A percentile compares a stretch with the other conserved stretches of the same genome.
phyloP scores from a whole-genome alignment of 805 yeast species.

The Candida sonorensis region DNA sequence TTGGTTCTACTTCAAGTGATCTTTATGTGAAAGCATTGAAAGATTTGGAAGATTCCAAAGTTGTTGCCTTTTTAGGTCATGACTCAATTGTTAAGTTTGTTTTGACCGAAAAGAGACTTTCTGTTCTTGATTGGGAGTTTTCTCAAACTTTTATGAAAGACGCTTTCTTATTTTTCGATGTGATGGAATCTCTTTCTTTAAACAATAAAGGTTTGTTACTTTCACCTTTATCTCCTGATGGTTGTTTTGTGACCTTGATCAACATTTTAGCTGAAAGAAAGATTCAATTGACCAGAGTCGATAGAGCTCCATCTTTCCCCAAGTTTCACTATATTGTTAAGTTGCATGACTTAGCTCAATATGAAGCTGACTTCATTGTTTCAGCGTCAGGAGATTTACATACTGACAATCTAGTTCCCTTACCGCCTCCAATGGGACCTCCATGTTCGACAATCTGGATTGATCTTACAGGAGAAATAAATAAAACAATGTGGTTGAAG shows the following conservation, averaged over 20 bases:
- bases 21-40: conserved; percentile 43
- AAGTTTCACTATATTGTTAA: conserved; percentile 75
- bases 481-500: conserved; percentile 52
- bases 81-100: conserved; percentile 47
- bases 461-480: conserved; percentile 55
- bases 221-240: conserved; percentile 51
- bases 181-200: conserved; percentile 33
- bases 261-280: conserved; percentile 41
- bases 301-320: conserved; percentile 40
- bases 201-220: conserved; percentile 47
- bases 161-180: conserved; percentile 40
- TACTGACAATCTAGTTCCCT: conserved; percentile 8
- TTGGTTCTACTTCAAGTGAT: conserved; percentile 38
- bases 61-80: conserved; percentile 42
- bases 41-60: conserved; percentile 48
- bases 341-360: conserved; percentile 57
- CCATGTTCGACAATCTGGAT: conserved; percentile 72
- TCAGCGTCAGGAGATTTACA: conserved; percentile 13
- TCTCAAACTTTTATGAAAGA: conserved; percentile 34
- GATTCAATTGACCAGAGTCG: conserved; percentile 44
- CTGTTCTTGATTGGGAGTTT: conserved; percentile 32
- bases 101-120: conserved; percentile 46
- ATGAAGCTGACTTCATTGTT: conserved; percentile 56
- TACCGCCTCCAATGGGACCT: conserved; percentile 49
- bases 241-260: conserved; percentile 56